These are phyloP conservation scores for Mycena indigotica DNA, from an alignment of 768 basidiomycete genomes.

Conservation along the genomic window DNA sequence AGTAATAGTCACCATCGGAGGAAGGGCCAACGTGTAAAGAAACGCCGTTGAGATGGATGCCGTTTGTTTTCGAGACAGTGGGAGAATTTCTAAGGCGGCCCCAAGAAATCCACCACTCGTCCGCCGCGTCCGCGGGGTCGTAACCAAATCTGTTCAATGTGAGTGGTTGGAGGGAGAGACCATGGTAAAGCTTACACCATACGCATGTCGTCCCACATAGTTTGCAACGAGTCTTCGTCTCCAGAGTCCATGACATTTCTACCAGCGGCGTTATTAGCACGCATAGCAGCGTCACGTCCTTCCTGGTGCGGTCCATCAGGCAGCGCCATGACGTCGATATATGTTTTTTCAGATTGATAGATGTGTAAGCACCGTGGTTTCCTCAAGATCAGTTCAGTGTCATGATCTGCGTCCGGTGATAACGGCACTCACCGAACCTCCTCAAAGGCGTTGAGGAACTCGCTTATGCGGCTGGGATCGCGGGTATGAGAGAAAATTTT, in stretches of 20 bases:
- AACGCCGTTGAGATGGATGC: neutral
- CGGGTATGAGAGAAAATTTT: slow-evolving; percentile 19
- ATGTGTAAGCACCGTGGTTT: slow-evolving; percentile 14
- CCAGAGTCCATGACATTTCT: slow-evolving; percentile 17
- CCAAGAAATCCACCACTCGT: slow-evolving; percentile 20
- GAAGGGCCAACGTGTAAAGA: too few relatives aligned
- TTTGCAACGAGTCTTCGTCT: slow-evolving; percentile 3
- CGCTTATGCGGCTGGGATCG: slow-evolving; percentile 4
- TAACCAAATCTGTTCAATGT: slow-evolving; percentile 7
- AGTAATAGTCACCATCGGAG: too few relatives aligned
- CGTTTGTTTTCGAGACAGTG: neutral
- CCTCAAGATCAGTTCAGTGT: too few relatives aligned
- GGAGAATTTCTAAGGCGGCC: slow-evolving; percentile 12
- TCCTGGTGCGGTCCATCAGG: slow-evolving; percentile 8
- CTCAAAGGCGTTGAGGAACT: slow-evolving; percentile 14
- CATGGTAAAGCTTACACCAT: slow-evolving; percentile 9
- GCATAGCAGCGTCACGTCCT: slow-evolving; percentile 12
- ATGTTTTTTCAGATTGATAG: slow-evolving; percentile 5
- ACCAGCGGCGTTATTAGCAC: slow-evolving; percentile 14
- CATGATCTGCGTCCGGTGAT: neutral
- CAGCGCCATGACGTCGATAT: slow-evolving; percentile 11
- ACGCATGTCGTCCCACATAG: slow-evolving; percentile 18
- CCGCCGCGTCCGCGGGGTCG: slow-evolving; percentile 17
- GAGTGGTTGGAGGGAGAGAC: neutral
- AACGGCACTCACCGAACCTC: slow-evolving; percentile 1